phyloP scores from a whole-genome alignment of 345 rosid genomes.

The Jatropha curcas region DNA sequence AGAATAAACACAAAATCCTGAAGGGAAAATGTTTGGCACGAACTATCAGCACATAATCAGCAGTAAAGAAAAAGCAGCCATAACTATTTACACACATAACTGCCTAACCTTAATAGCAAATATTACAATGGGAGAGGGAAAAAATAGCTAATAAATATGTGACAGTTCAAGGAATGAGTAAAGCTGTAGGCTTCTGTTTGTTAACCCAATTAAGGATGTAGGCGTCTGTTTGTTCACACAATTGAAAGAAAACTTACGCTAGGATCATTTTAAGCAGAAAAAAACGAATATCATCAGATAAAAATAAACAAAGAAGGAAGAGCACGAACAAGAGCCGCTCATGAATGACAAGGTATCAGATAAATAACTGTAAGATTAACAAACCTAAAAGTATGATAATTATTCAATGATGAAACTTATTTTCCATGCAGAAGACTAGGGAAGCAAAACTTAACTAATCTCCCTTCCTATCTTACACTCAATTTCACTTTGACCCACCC shows the following conservation, averaged over 20 bases:
- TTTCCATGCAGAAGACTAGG: not conserved
- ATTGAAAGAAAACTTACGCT: not conserved
- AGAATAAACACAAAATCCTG: slow-evolving; percentile 6
- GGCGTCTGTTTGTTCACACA: not conserved
- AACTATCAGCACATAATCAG: not conserved
- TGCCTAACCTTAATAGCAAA: not conserved
- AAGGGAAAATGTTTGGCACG: slow-evolving; percentile 4
- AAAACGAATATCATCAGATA: not conserved
- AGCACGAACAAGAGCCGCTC: not conserved
- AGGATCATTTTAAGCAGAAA: not conserved
- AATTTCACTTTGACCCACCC: not conserved
- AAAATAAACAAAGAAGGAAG: not conserved
- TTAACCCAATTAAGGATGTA: too few species aligned
- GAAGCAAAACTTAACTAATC: too few species aligned
- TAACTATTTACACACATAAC: not conserved
- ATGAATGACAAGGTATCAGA: slow-evolving; percentile 1
- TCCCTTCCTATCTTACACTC: too few species aligned
- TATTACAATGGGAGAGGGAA: not conserved
- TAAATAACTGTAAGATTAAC: not conserved
- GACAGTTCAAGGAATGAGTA: not conserved
- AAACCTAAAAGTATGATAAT: not conserved
- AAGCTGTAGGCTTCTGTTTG: not conserved
- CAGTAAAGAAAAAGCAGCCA: not conserved
- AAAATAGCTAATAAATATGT: not conserved
- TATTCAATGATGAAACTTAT: not conserved